phyloP scores from a whole-genome alignment of 331 rosid genomes.

The Quercus phellos region DNA sequence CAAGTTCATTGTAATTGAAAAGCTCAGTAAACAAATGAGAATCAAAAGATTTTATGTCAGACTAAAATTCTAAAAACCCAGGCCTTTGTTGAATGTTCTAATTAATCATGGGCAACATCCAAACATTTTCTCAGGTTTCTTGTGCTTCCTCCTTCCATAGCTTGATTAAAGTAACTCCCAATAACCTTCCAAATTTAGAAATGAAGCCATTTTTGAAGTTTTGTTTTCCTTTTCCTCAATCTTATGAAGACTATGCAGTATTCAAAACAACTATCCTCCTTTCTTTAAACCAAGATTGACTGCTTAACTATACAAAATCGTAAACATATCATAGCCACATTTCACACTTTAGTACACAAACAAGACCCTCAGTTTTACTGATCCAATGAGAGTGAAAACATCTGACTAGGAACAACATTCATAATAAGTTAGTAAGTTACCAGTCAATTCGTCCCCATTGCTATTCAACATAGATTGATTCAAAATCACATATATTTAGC shows the following conservation, averaged over 20 bases:
- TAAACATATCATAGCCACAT: not conserved
- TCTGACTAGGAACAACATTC: not conserved
- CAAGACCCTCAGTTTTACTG: not conserved
- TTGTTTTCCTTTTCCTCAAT: not conserved
- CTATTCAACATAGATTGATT: conserved; percentile 11
- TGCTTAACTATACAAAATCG: not conserved
- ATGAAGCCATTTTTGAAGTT: not conserved
- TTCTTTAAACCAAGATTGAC: not conserved
- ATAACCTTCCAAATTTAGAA: not conserved
- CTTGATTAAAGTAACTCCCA: not conserved
- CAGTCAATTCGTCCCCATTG: conserved; percentile 27
- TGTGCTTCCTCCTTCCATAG: not conserved
- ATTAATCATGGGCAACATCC: not conserved
- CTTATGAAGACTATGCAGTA: not conserved
- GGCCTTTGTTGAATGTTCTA: not conserved
- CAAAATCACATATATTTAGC: conserved; percentile 17
- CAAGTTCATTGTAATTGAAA: not conserved
- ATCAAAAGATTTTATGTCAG: not conserved
- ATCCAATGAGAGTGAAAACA: not conserved
- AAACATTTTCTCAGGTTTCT: not conserved
- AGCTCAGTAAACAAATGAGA: not conserved
- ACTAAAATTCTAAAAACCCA: not conserved
- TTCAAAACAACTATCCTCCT: not conserved
- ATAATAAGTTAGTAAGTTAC: conserved; percentile 9
- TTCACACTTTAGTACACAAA: not conserved